These are phyloP conservation scores for Anthracocystis walkeri DNA, from an alignment of 1,284 basidiomycete genomes.

Conservation along the genomic window DNA sequence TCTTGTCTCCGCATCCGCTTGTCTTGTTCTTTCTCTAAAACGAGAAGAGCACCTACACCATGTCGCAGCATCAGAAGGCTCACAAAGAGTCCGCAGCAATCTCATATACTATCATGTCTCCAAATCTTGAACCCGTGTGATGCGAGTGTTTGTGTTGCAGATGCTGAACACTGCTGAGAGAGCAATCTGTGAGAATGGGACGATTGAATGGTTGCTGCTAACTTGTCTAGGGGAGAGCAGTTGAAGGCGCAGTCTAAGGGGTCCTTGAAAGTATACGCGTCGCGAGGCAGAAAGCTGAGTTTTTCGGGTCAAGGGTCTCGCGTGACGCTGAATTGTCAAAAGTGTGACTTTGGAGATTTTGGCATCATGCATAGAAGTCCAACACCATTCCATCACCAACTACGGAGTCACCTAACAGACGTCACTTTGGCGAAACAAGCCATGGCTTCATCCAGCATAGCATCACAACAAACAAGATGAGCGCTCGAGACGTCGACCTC, in stretches of 20 bases:
- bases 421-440: neutral
- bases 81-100: slow-evolving; percentile 54
- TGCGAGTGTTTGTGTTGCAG: neutral
- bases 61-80: slow-evolving; percentile 56
- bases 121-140: slow-evolving; percentile 4
- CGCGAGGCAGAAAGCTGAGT: slow-evolving; percentile 4
- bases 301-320: neutral
- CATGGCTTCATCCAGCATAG: slow-evolving; percentile 3
- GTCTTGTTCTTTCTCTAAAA: slow-evolving; percentile 20
- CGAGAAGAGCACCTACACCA: slow-evolving; percentile 32
- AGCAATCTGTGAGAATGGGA: neutral
- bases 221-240: neutral
- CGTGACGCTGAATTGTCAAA: neutral
- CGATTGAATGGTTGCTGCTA: neutral
- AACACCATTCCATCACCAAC: neutral
- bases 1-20: slow-evolving; percentile 41
- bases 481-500: slow-evolving; percentile 37
- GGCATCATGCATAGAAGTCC: neutral
- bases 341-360: slow-evolving; percentile 8
- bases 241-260: neutral
- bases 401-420: neutral
- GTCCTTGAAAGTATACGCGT: neutral
- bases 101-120: slow-evolving; percentile 50
- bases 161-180: neutral
- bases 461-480: slow-evolving; percentile 19